Base-by-base conservation (phyloP, 2,329 filamentous ascomycete genomes). In the Teratosphaeria destructans region DNA sequence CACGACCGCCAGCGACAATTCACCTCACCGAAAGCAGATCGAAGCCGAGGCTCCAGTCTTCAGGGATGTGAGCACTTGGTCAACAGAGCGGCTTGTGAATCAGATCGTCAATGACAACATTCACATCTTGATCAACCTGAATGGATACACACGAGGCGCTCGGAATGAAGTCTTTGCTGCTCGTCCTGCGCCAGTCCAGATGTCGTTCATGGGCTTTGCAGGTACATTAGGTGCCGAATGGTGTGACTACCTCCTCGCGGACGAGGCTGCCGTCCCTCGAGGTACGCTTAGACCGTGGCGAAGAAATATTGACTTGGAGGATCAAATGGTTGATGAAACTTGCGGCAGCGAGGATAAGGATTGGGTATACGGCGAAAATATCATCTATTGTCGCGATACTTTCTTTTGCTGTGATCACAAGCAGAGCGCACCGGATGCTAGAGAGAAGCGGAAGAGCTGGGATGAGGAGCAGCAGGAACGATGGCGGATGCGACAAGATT, bases 171-270 rank as follows among this genome's bases (percentile, higher is more conserved):
- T 99, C 3, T 99, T 99, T 72, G 94, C 94, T 26, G 94, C 94
- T 26, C 85, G 95, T 29, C 90, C 94, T 16, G 91, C 92, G 2
- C 94, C 94, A 0, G 90, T 99, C 52, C 94, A 99, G 66, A 99
- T 99, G 94, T 96, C 94, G 0, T 99, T 99, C 70, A 99, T 99
- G 94, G 94, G 94, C 0, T 99, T 99, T 71, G 94, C 94, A 0
- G 94, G 94, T 10, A 96, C 93, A 0, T 78, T 99, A 0, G 94
- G 94, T 5, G 94, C 94, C 2, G 94, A 99, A 71, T 99, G 94
- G 94, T 99, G 94, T 67, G 94, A 99, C 72, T 99, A 99, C 70
- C 85, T 99, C 16, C 82, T 97, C 29, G 92, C 94, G 3, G 94
- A 99, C 69, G 81, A 88, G 56, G 93, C 88, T 1, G 91, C 94